Evolutionary conservation across 129 eudicot species (phyloP).

Genomic region (Arctium minus): DNA sequence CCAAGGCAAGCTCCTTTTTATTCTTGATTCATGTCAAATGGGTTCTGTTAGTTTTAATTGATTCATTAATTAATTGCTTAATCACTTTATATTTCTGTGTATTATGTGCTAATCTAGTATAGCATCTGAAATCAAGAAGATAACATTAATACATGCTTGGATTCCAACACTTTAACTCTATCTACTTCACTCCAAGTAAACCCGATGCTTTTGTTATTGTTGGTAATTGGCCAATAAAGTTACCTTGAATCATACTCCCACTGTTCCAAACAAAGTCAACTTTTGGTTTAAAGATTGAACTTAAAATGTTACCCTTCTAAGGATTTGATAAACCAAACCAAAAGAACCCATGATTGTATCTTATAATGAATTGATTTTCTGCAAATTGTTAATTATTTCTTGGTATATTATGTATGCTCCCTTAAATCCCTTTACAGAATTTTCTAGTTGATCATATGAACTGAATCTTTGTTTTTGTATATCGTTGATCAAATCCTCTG

Average conservation of each 20-base stretch:
- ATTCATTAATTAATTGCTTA: not conserved
- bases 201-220: not conserved
- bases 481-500: not conserved
- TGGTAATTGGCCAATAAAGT: not conserved
- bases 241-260: not conserved
- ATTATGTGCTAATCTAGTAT: not conserved
- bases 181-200: not conserved
- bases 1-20: slow-evolving; percentile 38
- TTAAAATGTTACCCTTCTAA: too few relatives aligned
- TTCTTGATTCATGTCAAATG: not conserved
- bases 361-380: not conserved
- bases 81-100: not conserved
- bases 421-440: not conserved
- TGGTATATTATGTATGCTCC: not conserved
- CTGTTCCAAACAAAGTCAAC: not conserved
- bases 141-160: not conserved
- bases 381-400: not conserved
- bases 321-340: not conserved
- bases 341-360: not conserved
- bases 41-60: not conserved
- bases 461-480: not conserved
- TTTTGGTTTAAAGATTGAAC: not conserved
- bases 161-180: not conserved
- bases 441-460: not conserved
- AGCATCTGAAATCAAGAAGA: not conserved